Evolutionary conservation across 1,284 basidiomycete species (phyloP).

Genomic region (Fomitopsis pinicola): DNA sequence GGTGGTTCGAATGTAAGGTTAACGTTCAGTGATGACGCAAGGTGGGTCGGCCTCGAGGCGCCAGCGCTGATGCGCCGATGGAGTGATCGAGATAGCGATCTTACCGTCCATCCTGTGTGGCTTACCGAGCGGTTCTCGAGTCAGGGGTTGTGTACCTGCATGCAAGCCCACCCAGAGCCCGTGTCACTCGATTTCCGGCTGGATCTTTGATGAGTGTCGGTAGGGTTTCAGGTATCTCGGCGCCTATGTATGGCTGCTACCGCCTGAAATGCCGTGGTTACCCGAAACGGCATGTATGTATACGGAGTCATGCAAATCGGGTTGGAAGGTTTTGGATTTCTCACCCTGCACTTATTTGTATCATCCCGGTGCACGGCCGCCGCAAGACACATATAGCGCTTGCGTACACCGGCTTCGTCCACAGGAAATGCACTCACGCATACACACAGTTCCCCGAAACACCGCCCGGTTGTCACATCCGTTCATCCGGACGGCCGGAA

Average conservation of each 20-base stretch:
- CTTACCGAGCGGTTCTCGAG: background rate
- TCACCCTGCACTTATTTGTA: background rate
- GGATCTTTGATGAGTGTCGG: too few relatives aligned
- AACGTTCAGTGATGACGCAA: background rate
- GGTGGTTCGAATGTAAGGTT: background rate
- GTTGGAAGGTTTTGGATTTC: background rate
- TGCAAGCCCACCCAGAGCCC: background rate
- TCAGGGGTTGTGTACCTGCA: background rate
- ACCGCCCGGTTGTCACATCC: background rate
- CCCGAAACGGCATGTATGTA: background rate
- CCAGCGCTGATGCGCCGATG: background rate
- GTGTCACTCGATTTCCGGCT: background rate
- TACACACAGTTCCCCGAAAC: background rate
- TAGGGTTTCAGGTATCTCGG: background rate
- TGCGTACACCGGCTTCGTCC: background rate
- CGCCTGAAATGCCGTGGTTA: background rate
- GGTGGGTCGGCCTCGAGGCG: background rate
- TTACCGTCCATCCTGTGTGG: background rate
- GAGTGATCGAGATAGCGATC: constrained; percentile 4
- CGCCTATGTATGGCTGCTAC: background rate
- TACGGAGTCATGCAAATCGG: background rate
- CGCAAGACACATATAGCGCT: background rate
- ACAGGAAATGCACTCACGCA: background rate
- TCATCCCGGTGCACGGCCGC: background rate
- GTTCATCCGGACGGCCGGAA: background rate